Base-by-base conservation (phyloP, 495 filamentous ascomycete genomes). In the Daldinia grandis region DNA sequence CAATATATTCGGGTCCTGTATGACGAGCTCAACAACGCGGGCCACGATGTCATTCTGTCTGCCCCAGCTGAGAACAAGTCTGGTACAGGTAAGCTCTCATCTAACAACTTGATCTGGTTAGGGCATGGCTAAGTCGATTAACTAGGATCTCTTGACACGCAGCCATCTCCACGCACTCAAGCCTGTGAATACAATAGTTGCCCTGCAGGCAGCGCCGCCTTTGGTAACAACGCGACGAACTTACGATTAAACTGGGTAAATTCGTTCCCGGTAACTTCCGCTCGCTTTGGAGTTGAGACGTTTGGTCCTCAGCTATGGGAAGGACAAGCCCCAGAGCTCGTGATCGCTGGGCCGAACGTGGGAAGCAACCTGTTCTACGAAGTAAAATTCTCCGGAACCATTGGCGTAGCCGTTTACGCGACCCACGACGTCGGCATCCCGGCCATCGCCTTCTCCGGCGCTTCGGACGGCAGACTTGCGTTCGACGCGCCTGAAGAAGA, bases 201-300 rank as follows among this genome's bases (percentile, higher is more conserved):
- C 61, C 82, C 88, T 5, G 71, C 84, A 0, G 81, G 81, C 56
- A 87, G 85, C 64, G 83, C 83, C 0, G 79, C 88, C 0, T 76
- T 82, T 8, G 89, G 89, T 19, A 66, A 74, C 58, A 89, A 91
- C 69, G 79, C 81, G 10, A 83, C 87, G 0, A 80, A 85, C 58
- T 82, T 88, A 24, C 81, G 83, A 0, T 80, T 90, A 49, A 90
- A 91, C 76, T 91, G 88, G 79, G 89, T 92, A 49, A 92, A 92
- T 76, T 89, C 87, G 1, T 91, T 82, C 75, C 89, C 90, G 0
- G 87, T 88, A 6, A 91, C 88, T 0, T 83, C 88, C 0, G 89
- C 90, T 73, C 83, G 85, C 37, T 84, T 88, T 67, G 89, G 89
- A 42, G 88, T 92, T 78, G 72, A 87, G 68, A 84, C 76, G 0